A percentile compares a stretch with the other conserved stretches of the same genome.
Evolutionary conservation across 2,329 filamentous ascomycete genomes (phyloP).

Genomic region (Aspergillus hiratsukae): DNA sequence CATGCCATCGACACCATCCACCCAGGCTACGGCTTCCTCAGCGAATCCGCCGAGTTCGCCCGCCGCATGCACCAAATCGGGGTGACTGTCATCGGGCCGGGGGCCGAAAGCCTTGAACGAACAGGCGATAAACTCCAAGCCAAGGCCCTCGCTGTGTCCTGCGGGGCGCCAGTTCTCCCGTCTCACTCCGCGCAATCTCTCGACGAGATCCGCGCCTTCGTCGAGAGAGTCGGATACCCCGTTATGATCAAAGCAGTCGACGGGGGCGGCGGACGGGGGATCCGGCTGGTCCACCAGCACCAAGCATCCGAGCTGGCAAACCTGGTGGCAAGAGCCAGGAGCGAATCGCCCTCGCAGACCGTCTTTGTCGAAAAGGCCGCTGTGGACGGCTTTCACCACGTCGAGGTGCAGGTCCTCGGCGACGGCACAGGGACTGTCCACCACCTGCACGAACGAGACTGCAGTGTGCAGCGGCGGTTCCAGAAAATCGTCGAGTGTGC

Average conservation of each 20-base stretch:
- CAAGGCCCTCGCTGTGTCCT: constrained; percentile 48
- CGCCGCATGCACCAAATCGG: constrained; percentile 45
- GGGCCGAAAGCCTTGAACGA: constrained; percentile 52
- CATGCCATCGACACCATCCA: constrained; percentile 54
- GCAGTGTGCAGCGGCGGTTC: constrained; percentile 56
- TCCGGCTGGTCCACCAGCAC: constrained; percentile 48
- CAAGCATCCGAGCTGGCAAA: constrained; percentile 41
- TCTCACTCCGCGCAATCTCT: constrained; percentile 40
- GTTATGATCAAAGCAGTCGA: constrained; percentile 63
- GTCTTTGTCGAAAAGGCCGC: constrained; percentile 61
- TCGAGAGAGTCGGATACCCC: constrained; percentile 50
- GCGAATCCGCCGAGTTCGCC: constrained; percentile 51
- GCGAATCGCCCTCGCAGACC: constrained; percentile 55
- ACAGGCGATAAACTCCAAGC: constrained; percentile 56
- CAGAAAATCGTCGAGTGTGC: constrained; percentile 60
- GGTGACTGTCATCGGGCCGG: constrained; percentile 51
- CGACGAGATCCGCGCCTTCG: constrained; percentile 52
- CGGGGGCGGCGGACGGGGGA: constrained; percentile 58
- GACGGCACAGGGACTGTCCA: constrained; percentile 48
- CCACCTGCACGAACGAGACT: constrained; percentile 59
- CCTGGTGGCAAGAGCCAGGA: constrained; percentile 48
- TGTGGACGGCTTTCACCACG: constrained; percentile 56
- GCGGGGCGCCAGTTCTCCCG: constrained; percentile 49
- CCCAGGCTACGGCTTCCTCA: constrained; percentile 61
- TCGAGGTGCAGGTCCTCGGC: constrained; percentile 59